These are phyloP conservation scores for Chenopodium quinoa DNA, from an alignment of 148 eudicot species.

Conservation along the genomic window DNA sequence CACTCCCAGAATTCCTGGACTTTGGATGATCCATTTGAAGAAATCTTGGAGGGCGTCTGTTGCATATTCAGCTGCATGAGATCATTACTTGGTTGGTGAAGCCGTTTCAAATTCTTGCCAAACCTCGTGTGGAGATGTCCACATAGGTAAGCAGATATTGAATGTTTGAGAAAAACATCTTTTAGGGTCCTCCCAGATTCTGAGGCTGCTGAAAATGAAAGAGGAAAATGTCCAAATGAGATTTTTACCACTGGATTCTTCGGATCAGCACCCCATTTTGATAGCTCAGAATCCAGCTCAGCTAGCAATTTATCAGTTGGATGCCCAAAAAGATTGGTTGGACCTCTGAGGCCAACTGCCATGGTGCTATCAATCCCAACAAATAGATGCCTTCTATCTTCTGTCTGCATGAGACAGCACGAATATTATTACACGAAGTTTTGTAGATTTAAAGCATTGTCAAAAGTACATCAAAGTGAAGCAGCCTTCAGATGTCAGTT, in stretches of 20 bases:
- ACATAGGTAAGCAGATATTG: constrained; percentile 76
- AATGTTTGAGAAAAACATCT: constrained; percentile 60
- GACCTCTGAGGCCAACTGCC: constrained; percentile 81
- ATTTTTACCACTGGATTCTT: constrained; percentile 62
- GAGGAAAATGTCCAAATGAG: constrained; percentile 86
- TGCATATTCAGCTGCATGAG: constrained; percentile 62
- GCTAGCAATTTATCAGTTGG: constrained; percentile 66
- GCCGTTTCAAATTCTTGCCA: constrained; percentile 82
- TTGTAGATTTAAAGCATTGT: not conserved
- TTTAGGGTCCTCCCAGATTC: constrained; percentile 66
- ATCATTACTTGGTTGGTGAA: constrained; percentile 43
- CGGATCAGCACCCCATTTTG: constrained; percentile 60
- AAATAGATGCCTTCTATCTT: constrained; percentile 65
- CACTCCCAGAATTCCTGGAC: constrained; percentile 84
- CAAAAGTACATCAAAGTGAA: constrained; percentile 4
- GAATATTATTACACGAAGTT: not conserved
- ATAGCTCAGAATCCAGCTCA: constrained; percentile 68
- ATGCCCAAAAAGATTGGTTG: constrained; percentile 94
- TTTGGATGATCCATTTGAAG: constrained; percentile 33
- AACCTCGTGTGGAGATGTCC: constrained; percentile 82
- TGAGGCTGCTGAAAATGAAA: constrained; percentile 75
- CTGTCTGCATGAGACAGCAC: constrained; percentile 56
- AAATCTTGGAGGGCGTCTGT: constrained; percentile 27
- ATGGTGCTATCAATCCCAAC: constrained; percentile 88
- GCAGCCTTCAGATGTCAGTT: constrained; percentile 1